phyloP scores from a whole-genome alignment of 257 asterid genomes.

The Plectranthus barbatus region DNA sequence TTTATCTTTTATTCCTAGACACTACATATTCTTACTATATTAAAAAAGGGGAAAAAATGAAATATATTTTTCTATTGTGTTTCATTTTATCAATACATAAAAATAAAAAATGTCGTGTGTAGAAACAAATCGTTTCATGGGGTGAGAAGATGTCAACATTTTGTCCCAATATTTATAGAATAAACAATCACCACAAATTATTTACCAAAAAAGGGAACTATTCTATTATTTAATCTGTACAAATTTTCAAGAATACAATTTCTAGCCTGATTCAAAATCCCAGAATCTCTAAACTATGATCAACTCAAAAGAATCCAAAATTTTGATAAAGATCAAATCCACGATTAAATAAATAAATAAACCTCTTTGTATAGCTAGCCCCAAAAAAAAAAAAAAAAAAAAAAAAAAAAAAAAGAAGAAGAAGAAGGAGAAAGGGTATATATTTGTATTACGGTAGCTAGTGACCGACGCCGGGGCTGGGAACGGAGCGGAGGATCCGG shows the following conservation, averaged over 20 bases:
- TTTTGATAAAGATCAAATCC: not conserved
- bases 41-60: too few species aligned
- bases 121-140: not conserved
- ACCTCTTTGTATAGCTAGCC: not conserved
- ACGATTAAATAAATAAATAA: not conserved
- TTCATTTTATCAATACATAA: not conserved
- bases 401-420: too few species aligned
- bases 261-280: not conserved
- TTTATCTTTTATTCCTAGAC: constrained; percentile 1
- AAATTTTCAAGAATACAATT: not conserved
- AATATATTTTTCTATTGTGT: not conserved
- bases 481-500: constrained; percentile 37
- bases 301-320: constrained; percentile 26
- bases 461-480: constrained; percentile 59
- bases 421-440: too few species aligned
- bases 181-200: not conserved
- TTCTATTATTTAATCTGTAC: not conserved
- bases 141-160: not conserved
- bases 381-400: too few species aligned
- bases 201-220: not conserved
- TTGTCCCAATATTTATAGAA: not conserved
- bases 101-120: not conserved
- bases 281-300: not conserved
- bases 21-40: not conserved
- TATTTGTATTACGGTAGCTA: constrained; percentile 5